These are phyloP conservation scores for Trichoderma reesei DNA, from an alignment of 495 filamentous ascomycete genomes.

Conservation along the genomic window DNA sequence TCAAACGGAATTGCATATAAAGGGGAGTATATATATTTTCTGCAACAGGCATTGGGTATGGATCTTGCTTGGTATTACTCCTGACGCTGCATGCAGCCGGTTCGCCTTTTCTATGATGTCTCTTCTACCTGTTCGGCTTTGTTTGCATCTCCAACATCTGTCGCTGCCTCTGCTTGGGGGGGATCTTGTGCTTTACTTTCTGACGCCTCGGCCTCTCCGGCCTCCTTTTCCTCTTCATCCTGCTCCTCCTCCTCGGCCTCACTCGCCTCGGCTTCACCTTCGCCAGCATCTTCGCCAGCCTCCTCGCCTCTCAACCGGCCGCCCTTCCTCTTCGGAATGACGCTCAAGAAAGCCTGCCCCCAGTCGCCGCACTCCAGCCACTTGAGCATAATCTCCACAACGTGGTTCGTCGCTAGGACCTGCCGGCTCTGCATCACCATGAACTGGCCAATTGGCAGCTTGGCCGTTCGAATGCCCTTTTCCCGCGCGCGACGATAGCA, in stretches of 20 bases:
- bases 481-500: conserved; percentile 76
- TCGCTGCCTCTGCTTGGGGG: not conserved
- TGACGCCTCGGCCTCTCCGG: not conserved
- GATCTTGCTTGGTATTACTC: not conserved
- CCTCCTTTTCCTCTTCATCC: not conserved
- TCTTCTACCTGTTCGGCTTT: not conserved
- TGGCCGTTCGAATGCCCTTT: conserved; percentile 72
- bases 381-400: conserved; percentile 87
- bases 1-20: not conserved
- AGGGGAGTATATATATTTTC: not conserved
- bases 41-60: not conserved
- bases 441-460: conserved; percentile 84
- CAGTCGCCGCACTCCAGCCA: conserved; percentile 87
- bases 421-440: conserved; percentile 77
- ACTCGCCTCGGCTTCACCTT: conserved; percentile 18
- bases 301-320: conserved; percentile 39
- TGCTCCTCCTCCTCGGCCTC: conserved; percentile 16
- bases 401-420: conserved; percentile 87
- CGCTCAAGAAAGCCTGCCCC: conserved; percentile 76
- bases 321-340: conserved; percentile 80
- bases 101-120: not conserved
- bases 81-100: not conserved
- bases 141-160: not conserved
- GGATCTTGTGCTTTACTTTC: not conserved
- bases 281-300: conserved; percentile 17